Percentiles rank a stretch among this genome's conserved stretches.
These are phyloP conservation scores for Thinopyrum elongatum DNA, from an alignment of 176 grass and related monocot genomes.

Conservation along the genomic window DNA sequence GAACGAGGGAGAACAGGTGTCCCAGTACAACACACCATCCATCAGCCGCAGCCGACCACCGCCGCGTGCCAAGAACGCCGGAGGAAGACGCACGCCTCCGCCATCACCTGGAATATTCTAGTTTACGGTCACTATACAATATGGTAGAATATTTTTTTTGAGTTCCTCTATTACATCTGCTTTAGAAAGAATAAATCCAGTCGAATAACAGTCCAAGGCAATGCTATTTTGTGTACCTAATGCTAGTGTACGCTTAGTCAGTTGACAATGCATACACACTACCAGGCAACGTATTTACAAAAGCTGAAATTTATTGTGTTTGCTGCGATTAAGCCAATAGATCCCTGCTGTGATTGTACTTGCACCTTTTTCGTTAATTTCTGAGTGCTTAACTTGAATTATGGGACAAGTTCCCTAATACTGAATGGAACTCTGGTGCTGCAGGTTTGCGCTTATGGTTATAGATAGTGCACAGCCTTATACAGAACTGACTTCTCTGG, in stretches of 20 bases:
- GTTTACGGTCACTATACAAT: too few relatives aligned
- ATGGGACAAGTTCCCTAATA: background rate
- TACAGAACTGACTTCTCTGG: conserved; percentile 98
- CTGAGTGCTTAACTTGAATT: background rate
- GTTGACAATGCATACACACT: background rate
- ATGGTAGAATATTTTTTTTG: background rate
- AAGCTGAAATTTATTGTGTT: background rate
- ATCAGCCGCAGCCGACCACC: too few relatives aligned
- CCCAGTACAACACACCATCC: too few relatives aligned
- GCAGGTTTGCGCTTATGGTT: conserved; percentile 88
- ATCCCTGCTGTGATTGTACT: background rate
- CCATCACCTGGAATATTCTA: too few relatives aligned
- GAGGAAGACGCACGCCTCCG: too few relatives aligned
- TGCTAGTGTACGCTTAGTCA: background rate
- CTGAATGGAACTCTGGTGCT: conserved; percentile 24
- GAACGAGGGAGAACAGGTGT: too few relatives aligned
- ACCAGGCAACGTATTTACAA: background rate
- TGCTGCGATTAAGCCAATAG: background rate
- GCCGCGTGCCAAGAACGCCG: too few relatives aligned
- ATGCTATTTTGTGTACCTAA: background rate
- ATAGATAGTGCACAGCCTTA: conserved; percentile 92
- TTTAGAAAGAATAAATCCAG: background rate
- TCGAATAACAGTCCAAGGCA: background rate
- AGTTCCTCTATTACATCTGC: conserved; percentile 13
- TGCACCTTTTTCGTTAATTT: background rate